phyloP scores from a whole-genome alignment of 2,329 filamentous ascomycete species.

The Ceratocystis destructans region DNA sequence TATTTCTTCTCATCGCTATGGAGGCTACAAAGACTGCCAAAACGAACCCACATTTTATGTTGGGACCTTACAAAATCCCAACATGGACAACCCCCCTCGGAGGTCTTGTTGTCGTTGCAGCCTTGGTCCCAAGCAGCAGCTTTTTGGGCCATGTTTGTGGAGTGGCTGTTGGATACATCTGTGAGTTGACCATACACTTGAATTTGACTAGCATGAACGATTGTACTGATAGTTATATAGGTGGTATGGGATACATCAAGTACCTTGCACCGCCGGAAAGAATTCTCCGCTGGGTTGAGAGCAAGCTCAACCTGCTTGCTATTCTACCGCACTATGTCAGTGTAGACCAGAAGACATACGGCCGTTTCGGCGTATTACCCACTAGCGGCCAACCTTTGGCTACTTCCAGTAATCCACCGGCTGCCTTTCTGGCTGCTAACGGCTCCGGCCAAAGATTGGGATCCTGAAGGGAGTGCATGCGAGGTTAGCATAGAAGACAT shows the following conservation, averaged over 20 bases:
- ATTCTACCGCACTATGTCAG: constrained; percentile 84
- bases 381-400: constrained; percentile 31
- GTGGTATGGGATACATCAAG: constrained; percentile 76
- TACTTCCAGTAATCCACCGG: constrained; percentile 28
- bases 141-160: constrained; percentile 78
- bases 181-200: constrained; percentile 36
- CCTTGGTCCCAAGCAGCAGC: constrained; percentile 68
- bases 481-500: not conserved
- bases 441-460: constrained; percentile 53
- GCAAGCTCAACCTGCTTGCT: constrained; percentile 70
- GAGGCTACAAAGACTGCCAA: constrained; percentile 79
- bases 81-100: constrained; percentile 86
- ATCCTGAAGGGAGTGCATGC: constrained; percentile 35
- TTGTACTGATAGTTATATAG: constrained; percentile 30
- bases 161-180: constrained; percentile 71
- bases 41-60: constrained; percentile 61
- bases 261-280: constrained; percentile 82
- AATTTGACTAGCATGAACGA: not conserved
- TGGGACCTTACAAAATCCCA: constrained; percentile 55
- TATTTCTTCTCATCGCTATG: constrained; percentile 72
- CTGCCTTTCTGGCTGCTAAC: constrained; percentile 44
- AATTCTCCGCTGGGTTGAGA: constrained; percentile 75
- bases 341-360: constrained; percentile 90
- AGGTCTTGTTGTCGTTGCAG: constrained; percentile 57
- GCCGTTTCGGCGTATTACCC: constrained; percentile 78